A percentile compares a stretch with the other conserved stretches of the same genome.
Conservation (phyloP, 208 protist species). For the Perkinsela sp. region DNA sequence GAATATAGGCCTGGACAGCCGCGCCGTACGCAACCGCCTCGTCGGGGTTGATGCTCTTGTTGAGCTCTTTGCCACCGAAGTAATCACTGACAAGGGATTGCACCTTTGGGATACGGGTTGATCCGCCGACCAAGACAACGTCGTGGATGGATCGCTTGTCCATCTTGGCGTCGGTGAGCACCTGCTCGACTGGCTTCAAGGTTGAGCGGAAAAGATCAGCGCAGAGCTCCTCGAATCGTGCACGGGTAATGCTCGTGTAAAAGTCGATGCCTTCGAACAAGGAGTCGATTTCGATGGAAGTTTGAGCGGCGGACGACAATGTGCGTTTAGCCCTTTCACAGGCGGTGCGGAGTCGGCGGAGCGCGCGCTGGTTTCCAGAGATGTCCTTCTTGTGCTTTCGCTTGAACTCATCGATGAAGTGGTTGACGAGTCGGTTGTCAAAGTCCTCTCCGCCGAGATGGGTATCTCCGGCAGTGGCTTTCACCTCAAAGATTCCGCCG, state of each 20-base stretch:
- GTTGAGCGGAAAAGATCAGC: slow-evolving; percentile 11
- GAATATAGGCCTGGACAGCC: slow-evolving; percentile 58
- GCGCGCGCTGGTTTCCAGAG: slow-evolving; percentile 5
- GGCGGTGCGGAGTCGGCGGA: slow-evolving; percentile 34
- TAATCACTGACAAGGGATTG: slow-evolving; percentile 40
- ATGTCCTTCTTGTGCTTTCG: slow-evolving; percentile 9
- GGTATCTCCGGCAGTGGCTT: slow-evolving; percentile 89
- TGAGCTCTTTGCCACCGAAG: slow-evolving; percentile 20
- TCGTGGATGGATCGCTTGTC: slow-evolving; percentile 24
- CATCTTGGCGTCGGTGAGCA: slow-evolving; percentile 21
- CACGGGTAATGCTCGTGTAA: slow-evolving; percentile 47
- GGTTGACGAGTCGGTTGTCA: slow-evolving; percentile 74
- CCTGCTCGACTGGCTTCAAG: slow-evolving; percentile 9
- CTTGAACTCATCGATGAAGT: slow-evolving; percentile 57
- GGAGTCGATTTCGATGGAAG: slow-evolving; percentile 66
- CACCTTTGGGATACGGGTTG: slow-evolving; percentile 75
- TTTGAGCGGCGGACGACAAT: slow-evolving; percentile 26
- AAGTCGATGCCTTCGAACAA: slow-evolving; percentile 73
- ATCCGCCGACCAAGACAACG: slow-evolving; percentile 35
- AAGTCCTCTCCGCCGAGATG: slow-evolving; percentile 95
- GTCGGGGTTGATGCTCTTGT: slow-evolving; percentile 26
- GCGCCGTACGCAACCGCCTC: slow-evolving; percentile 25
- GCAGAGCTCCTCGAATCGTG: slow-evolving; percentile 65
- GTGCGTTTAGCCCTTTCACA: slow-evolving; percentile 64
- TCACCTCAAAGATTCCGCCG: slow-evolving; percentile 84